These are phyloP conservation scores for Lavandula angustifolia DNA, from an alignment of 257 asterid species.

Conservation along the genomic window DNA sequence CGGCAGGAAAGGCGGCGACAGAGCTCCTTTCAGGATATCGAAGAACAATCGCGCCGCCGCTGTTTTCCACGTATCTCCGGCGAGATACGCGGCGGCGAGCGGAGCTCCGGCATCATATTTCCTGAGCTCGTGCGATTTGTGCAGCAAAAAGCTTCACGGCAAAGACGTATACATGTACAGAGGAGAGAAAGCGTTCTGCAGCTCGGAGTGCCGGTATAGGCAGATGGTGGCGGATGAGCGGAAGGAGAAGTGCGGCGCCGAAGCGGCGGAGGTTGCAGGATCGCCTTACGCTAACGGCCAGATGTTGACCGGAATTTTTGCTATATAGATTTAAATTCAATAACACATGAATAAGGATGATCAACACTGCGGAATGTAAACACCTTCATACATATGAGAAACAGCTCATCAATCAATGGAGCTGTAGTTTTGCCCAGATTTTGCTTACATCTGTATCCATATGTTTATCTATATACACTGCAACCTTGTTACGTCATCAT, in stretches of 20 bases:
- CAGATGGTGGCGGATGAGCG: constrained; percentile 63
- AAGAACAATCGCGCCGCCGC: constrained; percentile 38
- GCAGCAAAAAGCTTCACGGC: too few relatives aligned
- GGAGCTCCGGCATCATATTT: not conserved
- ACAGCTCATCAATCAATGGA: constrained; percentile 13
- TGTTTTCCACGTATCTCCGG: constrained; percentile 67
- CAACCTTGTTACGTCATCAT: too few relatives aligned
- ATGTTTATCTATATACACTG: too few relatives aligned
- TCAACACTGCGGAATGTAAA: not conserved
- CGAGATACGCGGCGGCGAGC: constrained; percentile 34
- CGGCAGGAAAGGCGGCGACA: constrained; percentile 27
- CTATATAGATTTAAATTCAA: constrained; percentile 31
- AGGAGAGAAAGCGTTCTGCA: constrained; percentile 82
- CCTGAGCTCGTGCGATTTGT: too few relatives aligned
- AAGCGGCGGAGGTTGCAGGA: constrained; percentile 45
- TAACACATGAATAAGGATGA: not conserved
- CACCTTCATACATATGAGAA: constrained; percentile 22
- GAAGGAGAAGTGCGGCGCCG: constrained; percentile 55
- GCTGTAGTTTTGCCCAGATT: constrained; percentile 15
- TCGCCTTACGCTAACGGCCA: constrained; percentile 36
- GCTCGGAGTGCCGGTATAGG: constrained; percentile 68
- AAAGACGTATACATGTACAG: too few relatives aligned
- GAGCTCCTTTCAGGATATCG: constrained; percentile 32
- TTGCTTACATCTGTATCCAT: too few relatives aligned
- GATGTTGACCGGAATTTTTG: constrained; percentile 55